These are phyloP conservation scores for Trichoderma sp. DNA, from an alignment of 2,329 filamentous ascomycete genomes.

Conservation along the genomic window DNA sequence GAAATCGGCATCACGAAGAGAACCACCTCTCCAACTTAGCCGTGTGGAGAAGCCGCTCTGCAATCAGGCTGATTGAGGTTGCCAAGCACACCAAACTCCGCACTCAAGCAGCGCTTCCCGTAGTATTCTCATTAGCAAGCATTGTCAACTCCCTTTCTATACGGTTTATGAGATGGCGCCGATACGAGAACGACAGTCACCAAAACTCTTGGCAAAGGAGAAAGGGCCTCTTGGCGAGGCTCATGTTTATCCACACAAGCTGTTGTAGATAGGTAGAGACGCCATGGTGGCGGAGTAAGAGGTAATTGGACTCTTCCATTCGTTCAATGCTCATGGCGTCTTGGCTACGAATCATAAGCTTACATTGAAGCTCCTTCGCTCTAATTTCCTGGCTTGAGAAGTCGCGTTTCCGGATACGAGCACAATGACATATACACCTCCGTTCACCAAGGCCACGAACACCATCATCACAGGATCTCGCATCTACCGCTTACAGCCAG, in stretches of 20 bases:
- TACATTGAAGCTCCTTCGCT: too few relatives aligned
- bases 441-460: too few relatives aligned
- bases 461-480: too few relatives aligned
- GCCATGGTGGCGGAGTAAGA: background rate
- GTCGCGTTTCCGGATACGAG: too few relatives aligned
- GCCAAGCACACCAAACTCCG: background rate
- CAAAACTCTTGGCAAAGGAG: constrained; percentile 1
- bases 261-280: background rate
- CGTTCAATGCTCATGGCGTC: too few relatives aligned
- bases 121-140: background rate
- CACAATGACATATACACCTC: too few relatives aligned
- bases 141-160: background rate
- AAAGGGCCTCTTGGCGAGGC: background rate
- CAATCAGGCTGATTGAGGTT: constrained; percentile 13
- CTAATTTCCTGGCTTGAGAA: too few relatives aligned
- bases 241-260: background rate
- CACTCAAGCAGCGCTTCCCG: background rate
- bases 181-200: background rate
- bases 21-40: constrained; percentile 14
- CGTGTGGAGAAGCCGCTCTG: constrained; percentile 9
- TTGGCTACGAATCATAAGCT: too few relatives aligned
- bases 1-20: constrained; percentile 20
- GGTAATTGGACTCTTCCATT: background rate
- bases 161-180: background rate
- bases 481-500: too few relatives aligned